Conservation (phyloP, 371 early-diverging fungal genomes). For the Mucor racemosus region DNA sequence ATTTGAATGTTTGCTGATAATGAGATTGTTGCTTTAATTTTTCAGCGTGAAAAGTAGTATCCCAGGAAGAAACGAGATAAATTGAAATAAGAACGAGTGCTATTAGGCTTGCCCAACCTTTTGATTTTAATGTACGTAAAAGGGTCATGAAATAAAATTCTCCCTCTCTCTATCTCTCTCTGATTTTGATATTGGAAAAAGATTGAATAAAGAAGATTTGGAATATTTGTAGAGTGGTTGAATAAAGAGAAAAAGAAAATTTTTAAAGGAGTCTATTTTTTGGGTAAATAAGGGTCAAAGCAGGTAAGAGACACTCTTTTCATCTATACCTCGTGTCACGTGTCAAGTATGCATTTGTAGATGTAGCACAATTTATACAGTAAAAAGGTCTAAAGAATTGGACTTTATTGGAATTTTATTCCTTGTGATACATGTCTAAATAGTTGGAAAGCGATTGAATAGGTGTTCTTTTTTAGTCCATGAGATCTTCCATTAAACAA, state of each 20-base stretch:
- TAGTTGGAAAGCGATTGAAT: not conserved
- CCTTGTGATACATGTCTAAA: not conserved
- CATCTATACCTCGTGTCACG: not conserved
- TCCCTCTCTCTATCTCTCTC: not conserved
- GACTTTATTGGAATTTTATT: not conserved
- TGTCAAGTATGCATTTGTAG: conserved; percentile 8
- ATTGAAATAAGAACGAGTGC: not conserved
- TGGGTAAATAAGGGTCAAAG: conserved; percentile 1
- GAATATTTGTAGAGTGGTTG: not conserved
- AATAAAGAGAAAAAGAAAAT: not conserved
- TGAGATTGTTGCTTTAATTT: conserved; percentile 5
- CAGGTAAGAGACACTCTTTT: too few relatives aligned
- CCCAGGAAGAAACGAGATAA: not conserved
- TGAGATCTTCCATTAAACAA: conserved; percentile 16
- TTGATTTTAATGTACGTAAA: not conserved
- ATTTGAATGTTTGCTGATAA: not conserved
- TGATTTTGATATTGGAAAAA: not conserved
- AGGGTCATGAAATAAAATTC: conserved; percentile 1
- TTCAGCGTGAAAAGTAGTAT: not conserved
- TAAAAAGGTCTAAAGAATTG: not conserved
- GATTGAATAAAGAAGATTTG: not conserved
- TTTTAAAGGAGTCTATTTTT: not conserved
- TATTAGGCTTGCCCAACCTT: conserved; percentile 8
- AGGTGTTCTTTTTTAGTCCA: not conserved
- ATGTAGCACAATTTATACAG: not conserved